These are phyloP conservation scores for Sordariomycetes sp. DNA, from an alignment of 2,329 filamentous ascomycete genomes.

Conservation along the genomic window DNA sequence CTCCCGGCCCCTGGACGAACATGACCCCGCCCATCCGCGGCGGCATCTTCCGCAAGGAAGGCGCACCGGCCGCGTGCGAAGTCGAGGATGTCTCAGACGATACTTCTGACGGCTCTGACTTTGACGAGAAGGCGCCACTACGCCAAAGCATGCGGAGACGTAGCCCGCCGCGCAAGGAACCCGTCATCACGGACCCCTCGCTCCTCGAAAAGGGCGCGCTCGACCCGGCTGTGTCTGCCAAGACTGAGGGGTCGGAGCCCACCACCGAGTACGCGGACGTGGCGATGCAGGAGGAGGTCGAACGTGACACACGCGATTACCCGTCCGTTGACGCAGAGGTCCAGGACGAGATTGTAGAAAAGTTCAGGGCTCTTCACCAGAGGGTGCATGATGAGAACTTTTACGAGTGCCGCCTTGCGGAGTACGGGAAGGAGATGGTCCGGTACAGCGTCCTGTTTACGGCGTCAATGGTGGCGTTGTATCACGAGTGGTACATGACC, in stretches of 20 bases:
- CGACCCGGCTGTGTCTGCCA: slow-evolving; percentile 4
- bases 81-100: background rate
- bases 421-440: slow-evolving; percentile 44
- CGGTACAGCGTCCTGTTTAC: slow-evolving; percentile 39
- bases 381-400: slow-evolving; percentile 38
- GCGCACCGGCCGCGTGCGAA: background rate
- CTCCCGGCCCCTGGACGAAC: slow-evolving; percentile 40
- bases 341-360: slow-evolving; percentile 38
- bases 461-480: slow-evolving; percentile 29
- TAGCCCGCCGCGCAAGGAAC: background rate
- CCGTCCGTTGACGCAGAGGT: slow-evolving; percentile 39
- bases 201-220: background rate
- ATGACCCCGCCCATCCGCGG: slow-evolving; percentile 44
- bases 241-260: too few relatives aligned
- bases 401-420: slow-evolving; percentile 43
- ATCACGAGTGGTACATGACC: slow-evolving; percentile 38
- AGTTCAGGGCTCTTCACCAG: slow-evolving; percentile 43
- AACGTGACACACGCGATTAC: slow-evolving; percentile 22
- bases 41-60: background rate
- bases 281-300: slow-evolving; percentile 20
- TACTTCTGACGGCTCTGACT: background rate
- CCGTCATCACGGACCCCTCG: background rate
- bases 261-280: slow-evolving; percentile 18
- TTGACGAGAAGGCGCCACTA: background rate
- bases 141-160: background rate